Evolutionary conservation across 352 stramenopile genomes (phyloP), one percentile per base, ranked within the genome.

Genomic region (Phytophthora pluvialis): DNA sequence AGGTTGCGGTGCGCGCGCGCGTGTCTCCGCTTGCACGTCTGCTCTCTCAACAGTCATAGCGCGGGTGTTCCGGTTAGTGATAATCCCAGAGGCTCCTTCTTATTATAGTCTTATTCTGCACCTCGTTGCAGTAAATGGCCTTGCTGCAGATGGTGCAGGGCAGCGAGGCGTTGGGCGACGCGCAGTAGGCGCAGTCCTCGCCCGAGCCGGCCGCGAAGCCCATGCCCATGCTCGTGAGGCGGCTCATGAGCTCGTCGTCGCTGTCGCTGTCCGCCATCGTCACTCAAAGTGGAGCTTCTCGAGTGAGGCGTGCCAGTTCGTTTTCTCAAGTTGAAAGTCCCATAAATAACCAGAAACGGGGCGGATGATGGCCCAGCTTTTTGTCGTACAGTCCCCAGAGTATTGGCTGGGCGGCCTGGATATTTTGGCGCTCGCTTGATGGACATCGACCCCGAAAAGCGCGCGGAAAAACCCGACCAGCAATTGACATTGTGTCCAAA

Each of bases 191-290:
- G 65, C 87, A 95, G 55, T 92, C 76, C 60, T 90, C 81, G 13
- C 75, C 48, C 47, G 69, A 64, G 3, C 38, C 49, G 29, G 5
- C 48, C 25, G 61, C 49, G 32, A 85, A 79, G 33, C 70, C 62
- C 57, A 58, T 58, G 43, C 49, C 57, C 65, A 78, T 66, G 45
- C 70, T 81, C 21, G 74, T 81, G 33, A 94, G 79, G 26, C 78
- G 75, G 53, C 56, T 89, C 85, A 95, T 91, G 64, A 95, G 82
- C 71, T 95, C 87, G 56, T 95, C 87, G 56, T 94, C 87, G 78
- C 87, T 95, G 78, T 95, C 85, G 73, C 80, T 95, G 70, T 95
- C 84, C 29, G 55, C 61, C 80, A 90, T 89, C 3, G 16, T 42
- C 10, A 21, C n/a, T n/a, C n/a, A n/a, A n/a, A n/a, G n/a, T n/a